Percentiles rank a stretch among this genome's conserved stretches.
Conservation (phyloP, 495 filamentous ascomycete genomes). For the Sporormia fimetaria region DNA sequence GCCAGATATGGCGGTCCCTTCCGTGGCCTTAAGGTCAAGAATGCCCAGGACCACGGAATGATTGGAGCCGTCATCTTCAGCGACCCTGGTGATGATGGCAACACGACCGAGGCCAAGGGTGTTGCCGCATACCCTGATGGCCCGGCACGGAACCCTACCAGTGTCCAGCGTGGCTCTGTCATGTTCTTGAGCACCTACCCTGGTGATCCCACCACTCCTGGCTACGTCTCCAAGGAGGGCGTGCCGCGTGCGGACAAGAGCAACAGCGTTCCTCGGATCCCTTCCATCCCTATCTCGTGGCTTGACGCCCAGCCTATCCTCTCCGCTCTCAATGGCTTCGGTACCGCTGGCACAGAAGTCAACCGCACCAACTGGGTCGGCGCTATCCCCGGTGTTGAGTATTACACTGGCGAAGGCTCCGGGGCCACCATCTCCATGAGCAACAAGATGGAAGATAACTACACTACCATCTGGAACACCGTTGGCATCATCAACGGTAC, state of each 20-base stretch:
- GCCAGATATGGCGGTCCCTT: constrained; percentile 30
- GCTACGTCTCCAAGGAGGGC: constrained; percentile 28
- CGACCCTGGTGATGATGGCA: constrained; percentile 29
- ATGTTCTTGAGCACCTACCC: constrained; percentile 26
- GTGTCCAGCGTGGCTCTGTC: constrained; percentile 27
- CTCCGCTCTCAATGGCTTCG: constrained; percentile 27
- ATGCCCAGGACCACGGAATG: constrained; percentile 29
- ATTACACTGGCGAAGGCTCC: constrained; percentile 27
- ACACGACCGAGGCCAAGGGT: constrained; percentile 29
- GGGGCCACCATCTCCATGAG: constrained; percentile 19
- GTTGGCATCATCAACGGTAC: constrained; percentile 33
- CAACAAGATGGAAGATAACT: constrained; percentile 25
- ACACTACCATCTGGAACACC: constrained; percentile 28
- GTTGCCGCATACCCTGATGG: constrained; percentile 30
- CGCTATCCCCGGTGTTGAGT: constrained; percentile 23
- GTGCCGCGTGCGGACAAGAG: constrained; percentile 21
- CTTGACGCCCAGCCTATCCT: constrained; percentile 29
- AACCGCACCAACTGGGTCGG: constrained; percentile 30
- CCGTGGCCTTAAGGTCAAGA: constrained; percentile 29
- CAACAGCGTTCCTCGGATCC: constrained; percentile 24
- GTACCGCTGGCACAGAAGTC: constrained; percentile 18
- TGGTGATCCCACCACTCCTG: constrained; percentile 31
- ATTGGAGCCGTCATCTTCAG: constrained; percentile 30
- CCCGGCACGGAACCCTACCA: constrained; percentile 28
- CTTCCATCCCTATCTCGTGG: constrained; percentile 31